These are phyloP conservation scores for Xylariaceae sp. DNA, from an alignment of 2,329 filamentous ascomycete genomes.

Conservation along the genomic window DNA sequence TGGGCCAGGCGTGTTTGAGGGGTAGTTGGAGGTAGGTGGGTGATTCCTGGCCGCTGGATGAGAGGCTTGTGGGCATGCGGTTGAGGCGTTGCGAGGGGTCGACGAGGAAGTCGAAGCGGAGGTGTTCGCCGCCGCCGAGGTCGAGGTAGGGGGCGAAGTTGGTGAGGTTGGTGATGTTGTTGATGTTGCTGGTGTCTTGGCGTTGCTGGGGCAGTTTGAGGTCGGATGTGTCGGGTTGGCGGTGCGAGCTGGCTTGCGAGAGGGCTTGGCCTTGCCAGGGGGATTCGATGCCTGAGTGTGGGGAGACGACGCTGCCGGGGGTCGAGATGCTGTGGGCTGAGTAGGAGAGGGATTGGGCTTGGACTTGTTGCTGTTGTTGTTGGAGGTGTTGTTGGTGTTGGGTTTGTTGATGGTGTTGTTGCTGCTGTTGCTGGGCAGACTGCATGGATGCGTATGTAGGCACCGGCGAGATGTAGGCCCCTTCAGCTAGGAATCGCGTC, in stretches of 20 bases:
- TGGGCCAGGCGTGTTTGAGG: conserved; percentile 46
- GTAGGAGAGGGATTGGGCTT: conserved; percentile 28
- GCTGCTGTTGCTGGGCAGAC: conserved; percentile 19
- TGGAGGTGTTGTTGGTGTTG: conserved; percentile 10
- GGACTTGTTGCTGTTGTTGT: conserved; percentile 17
- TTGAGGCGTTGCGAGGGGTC: conserved; percentile 52
- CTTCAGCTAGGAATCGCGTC: conserved; percentile 26
- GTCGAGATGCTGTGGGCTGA: conserved; percentile 36
- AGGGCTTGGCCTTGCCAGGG: conserved; percentile 29
- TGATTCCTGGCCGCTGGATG: conserved; percentile 40
- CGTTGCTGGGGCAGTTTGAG: too few relatives aligned
- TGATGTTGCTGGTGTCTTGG: conserved; percentile 29
- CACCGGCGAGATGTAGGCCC: conserved; percentile 31
- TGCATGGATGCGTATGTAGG: conserved; percentile 21
- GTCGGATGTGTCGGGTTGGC: conserved; percentile 19
- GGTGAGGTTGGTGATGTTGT: conserved; percentile 43
- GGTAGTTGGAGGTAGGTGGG: conserved; percentile 41
- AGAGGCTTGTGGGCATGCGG: conserved; percentile 35
- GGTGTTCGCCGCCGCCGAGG: conserved; percentile 55
- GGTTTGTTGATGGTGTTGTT: conserved; percentile 21
- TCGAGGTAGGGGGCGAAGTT: conserved; percentile 53
- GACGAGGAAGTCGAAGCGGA: conserved; percentile 70
- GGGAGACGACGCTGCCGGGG: conserved; percentile 37
- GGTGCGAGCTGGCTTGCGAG: conserved; percentile 24
- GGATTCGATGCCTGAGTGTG: conserved; percentile 29